Conservation (phyloP, 441 rosid species). For the Pelargonium myrrhifolium region DNA sequence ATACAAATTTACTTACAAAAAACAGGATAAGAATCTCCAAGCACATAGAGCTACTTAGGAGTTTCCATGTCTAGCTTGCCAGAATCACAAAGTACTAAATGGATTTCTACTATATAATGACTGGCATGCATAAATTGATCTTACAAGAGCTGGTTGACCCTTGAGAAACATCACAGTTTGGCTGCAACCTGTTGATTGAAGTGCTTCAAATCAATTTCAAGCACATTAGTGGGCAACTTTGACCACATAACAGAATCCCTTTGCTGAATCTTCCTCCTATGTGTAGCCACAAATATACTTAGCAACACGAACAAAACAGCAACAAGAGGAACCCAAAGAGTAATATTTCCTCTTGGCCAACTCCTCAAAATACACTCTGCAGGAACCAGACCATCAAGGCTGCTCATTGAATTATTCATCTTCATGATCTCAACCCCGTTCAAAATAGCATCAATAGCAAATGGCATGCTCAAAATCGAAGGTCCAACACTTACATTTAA, state of each 20-base stretch:
- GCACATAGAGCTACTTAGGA: slow-evolving; percentile 2
- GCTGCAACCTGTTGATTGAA: slow-evolving; percentile 23
- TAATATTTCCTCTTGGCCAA: slow-evolving; percentile 40
- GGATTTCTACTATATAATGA: slow-evolving; percentile 6
- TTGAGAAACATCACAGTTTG: slow-evolving; percentile 24
- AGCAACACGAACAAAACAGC: slow-evolving; percentile 54
- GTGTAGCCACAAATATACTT: slow-evolving; percentile 38
- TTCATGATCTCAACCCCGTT: slow-evolving; percentile 79
- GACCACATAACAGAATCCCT: slow-evolving; percentile 41
- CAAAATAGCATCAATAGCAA: slow-evolving; percentile 52
- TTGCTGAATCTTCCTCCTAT: slow-evolving; percentile 29
- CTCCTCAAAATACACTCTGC: slow-evolving; percentile 41
- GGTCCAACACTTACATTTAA: slow-evolving; percentile 62
- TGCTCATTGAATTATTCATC: slow-evolving; percentile 72
- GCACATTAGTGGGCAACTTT: slow-evolving; percentile 47
- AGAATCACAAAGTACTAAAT: not conserved
- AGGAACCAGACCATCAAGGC: slow-evolving; percentile 58
- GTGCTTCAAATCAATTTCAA: slow-evolving; percentile 30
- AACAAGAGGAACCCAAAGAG: slow-evolving; percentile 40
- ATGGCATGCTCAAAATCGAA: slow-evolving; percentile 38
- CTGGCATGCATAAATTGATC: not conserved
- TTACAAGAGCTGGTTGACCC: slow-evolving; percentile 11
- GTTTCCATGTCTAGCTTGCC: not conserved
- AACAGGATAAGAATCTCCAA: slow-evolving; percentile 6
- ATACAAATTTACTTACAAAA: slow-evolving; percentile 16